phyloP scores from a whole-genome alignment of 768 basidiomycete species.

The Boletus bicolor region DNA sequence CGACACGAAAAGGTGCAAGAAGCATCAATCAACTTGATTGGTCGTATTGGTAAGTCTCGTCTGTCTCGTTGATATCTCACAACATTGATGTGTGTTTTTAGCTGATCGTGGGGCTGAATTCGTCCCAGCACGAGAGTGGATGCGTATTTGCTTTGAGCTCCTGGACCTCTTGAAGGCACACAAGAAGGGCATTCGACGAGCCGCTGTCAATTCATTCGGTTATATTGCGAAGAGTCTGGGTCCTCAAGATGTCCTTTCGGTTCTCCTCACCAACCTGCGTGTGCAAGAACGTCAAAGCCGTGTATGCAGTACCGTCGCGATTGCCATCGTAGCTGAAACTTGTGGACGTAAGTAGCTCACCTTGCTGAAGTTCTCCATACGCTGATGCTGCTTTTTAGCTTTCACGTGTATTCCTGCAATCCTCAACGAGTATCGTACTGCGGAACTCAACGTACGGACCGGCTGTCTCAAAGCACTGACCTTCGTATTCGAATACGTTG shows the following conservation, averaged over 20 bases:
- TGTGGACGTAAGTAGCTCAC: constrained; percentile 57
- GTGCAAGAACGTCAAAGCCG: constrained; percentile 99
- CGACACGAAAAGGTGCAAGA: constrained; percentile 99
- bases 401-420: constrained; percentile 99
- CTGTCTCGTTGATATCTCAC: not conserved
- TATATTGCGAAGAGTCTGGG: constrained; percentile 99
- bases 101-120: constrained; percentile 99
- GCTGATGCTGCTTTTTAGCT: constrained; percentile 39
- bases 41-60: constrained; percentile 68
- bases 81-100: constrained; percentile 17
- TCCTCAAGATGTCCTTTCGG: constrained; percentile 95
- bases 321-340: constrained; percentile 93
- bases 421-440: constrained; percentile 96
- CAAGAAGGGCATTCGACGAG: constrained; percentile 98
- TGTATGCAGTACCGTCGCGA: constrained; percentile 97
- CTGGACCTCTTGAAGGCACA: constrained; percentile 97
- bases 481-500: constrained; percentile 99
- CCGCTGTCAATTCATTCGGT: constrained; percentile 98
- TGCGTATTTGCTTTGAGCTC: constrained; percentile 99
- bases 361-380: not conserved
- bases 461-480: constrained; percentile 98
- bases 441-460: constrained; percentile 96
- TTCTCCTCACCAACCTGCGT: constrained; percentile 91
- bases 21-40: constrained; percentile 98
- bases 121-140: constrained; percentile 98